Percentiles rank a stretch among this genome's conserved stretches.
phyloP scores from a whole-genome alignment of 495 filamentous ascomycete genomes.

The Achaetomiella virescens region DNA sequence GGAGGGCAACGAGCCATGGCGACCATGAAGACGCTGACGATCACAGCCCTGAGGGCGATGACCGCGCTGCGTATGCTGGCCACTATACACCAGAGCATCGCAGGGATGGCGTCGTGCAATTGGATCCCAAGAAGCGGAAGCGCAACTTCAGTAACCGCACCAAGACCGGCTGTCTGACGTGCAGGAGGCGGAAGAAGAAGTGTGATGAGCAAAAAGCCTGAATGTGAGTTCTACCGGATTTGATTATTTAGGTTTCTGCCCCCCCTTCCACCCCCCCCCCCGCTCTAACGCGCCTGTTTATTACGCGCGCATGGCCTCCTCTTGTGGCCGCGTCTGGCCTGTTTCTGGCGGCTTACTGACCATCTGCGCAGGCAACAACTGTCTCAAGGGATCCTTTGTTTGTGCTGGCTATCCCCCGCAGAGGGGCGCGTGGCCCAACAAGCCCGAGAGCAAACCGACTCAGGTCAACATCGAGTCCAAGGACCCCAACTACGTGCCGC shows the following conservation, averaged over 20 bases:
- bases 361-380: conserved; percentile 72
- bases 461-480: conserved; percentile 83
- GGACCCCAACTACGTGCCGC: conserved; percentile 58
- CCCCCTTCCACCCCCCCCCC: neutral
- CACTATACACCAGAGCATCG: conserved; percentile 43
- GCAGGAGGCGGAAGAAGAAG: conserved; percentile 93
- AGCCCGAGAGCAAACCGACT: conserved; percentile 51
- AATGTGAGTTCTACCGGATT: conserved; percentile 80
- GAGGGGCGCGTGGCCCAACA: conserved; percentile 60
- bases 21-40: conserved; percentile 42
- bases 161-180: conserved; percentile 96
- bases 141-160: conserved; percentile 93
- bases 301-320: conserved; percentile 9
- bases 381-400: conserved; percentile 81
- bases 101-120: conserved; percentile 50
- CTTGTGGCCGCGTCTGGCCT: conserved; percentile 13
- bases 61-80: conserved; percentile 34
- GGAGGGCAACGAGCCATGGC: conserved; percentile 35
- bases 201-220: conserved; percentile 93
- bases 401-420: conserved; percentile 84
- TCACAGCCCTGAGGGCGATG: conserved; percentile 46
- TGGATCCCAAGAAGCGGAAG: conserved; percentile 73
- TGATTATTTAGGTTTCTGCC: conserved; percentile 5
- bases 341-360: conserved; percentile 15
- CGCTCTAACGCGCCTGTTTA: conserved; percentile 5